Evolutionary conservation across 768 basidiomycete genomes (phyloP).

Genomic region (Amanita rubescens): DNA sequence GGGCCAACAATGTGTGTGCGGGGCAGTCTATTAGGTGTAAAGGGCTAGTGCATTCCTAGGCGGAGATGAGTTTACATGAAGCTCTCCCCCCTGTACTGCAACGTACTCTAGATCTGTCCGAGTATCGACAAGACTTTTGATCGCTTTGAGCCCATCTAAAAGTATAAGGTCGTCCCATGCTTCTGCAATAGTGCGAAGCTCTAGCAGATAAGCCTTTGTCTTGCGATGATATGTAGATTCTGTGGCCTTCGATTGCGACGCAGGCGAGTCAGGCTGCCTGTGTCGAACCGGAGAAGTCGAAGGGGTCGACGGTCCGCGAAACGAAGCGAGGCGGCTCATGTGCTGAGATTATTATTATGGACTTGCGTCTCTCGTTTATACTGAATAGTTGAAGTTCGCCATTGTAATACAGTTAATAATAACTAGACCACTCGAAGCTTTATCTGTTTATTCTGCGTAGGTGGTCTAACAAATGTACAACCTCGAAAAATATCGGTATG

Average conservation of each 20-base stretch:
- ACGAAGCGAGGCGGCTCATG: slow-evolving; percentile 60
- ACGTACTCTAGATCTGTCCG: slow-evolving; percentile 83
- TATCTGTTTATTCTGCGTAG: not conserved
- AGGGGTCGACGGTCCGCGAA: slow-evolving; percentile 74
- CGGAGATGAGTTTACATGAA: not conserved
- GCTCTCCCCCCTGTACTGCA: not conserved
- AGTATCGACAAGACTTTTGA: slow-evolving; percentile 62
- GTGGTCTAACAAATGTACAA: not conserved
- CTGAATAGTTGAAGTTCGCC: too few relatives aligned
- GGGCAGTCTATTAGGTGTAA: slow-evolving; percentile 49
- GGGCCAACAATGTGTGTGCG: slow-evolving; percentile 53
- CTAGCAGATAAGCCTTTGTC: slow-evolving; percentile 58
- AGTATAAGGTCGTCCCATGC: slow-evolving; percentile 84
- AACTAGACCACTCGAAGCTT: too few relatives aligned
- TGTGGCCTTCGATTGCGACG: slow-evolving; percentile 40
- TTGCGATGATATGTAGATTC: slow-evolving; percentile 83
- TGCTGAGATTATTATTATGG: too few relatives aligned
- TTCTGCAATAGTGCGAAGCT: slow-evolving; percentile 51
- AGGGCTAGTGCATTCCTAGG: slow-evolving; percentile 57
- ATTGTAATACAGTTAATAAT: too few relatives aligned
- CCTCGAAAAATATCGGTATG: not conserved
- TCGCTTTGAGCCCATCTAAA: slow-evolving; percentile 73
- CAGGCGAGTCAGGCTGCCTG: slow-evolving; percentile 29
- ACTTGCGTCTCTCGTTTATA: too few relatives aligned
- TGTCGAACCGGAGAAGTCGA: slow-evolving; percentile 53